Evolutionary conservation across 2,329 filamentous ascomycete species (phyloP).

Genomic region (Aplosporella prunicola): DNA sequence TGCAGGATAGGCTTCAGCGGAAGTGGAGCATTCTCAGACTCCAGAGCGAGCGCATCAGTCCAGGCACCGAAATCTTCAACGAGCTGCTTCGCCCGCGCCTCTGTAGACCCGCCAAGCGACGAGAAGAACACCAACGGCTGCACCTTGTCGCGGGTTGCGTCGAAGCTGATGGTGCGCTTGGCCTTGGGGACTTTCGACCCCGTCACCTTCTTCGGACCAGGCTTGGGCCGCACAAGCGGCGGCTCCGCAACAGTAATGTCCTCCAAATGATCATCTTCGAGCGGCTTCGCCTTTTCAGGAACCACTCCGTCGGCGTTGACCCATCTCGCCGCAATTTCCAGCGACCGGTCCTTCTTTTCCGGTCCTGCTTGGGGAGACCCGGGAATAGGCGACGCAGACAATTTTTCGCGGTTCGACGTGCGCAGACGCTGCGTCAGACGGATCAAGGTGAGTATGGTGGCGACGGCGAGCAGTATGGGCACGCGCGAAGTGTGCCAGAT

Average conservation of each 20-base stretch:
- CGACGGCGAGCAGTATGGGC: slow-evolving; percentile 23
- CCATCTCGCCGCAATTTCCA: slow-evolving; percentile 27
- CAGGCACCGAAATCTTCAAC: slow-evolving; percentile 44
- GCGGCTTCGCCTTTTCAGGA: slow-evolving; percentile 4
- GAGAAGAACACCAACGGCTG: slow-evolving; percentile 82
- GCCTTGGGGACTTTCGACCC: slow-evolving; percentile 22
- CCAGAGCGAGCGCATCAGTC: slow-evolving; percentile 18
- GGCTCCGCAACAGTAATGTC: slow-evolving; percentile 17
- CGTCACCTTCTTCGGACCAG: slow-evolving; percentile 29
- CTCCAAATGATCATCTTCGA: slow-evolving; percentile 22
- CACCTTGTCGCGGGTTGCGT: slow-evolving; percentile 38
- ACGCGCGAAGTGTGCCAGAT: slow-evolving; percentile 30
- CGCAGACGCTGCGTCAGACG: slow-evolving; percentile 20
- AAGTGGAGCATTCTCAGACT: slow-evolving; percentile 24
- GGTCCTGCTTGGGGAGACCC: slow-evolving; percentile 21
- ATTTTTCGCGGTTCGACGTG: slow-evolving; percentile 20
- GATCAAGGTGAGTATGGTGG: slow-evolving; percentile 21
- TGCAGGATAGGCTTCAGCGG: slow-evolving; percentile 54
- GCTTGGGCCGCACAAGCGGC: slow-evolving; percentile 19
- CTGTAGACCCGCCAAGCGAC: slow-evolving; percentile 75
- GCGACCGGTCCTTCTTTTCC: too few relatives aligned
- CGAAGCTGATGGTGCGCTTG: slow-evolving; percentile 17
- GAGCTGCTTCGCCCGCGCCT: slow-evolving; percentile 59
- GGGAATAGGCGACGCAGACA: slow-evolving; percentile 22
- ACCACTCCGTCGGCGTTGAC: slow-evolving; percentile 24